phyloP scores from a whole-genome alignment of 2,329 filamentous ascomycete genomes.

The Xylaria sp. region DNA sequence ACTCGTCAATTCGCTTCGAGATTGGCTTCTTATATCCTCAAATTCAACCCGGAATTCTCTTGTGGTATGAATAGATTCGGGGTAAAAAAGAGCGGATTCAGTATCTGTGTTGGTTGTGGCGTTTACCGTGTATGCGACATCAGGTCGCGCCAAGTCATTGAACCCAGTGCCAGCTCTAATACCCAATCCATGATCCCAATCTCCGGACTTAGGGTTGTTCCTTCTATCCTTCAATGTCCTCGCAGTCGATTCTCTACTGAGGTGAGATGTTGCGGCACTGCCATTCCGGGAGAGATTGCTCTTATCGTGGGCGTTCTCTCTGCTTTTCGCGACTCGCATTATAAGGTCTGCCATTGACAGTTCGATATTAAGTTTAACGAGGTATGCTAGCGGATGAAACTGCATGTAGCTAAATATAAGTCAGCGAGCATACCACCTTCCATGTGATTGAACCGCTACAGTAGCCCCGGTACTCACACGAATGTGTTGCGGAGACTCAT shows the following conservation, averaged over 20 bases:
- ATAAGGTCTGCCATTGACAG: conserved; percentile 60
- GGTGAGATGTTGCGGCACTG: background rate
- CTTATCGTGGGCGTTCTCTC: background rate
- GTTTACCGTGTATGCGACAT: conserved; percentile 3
- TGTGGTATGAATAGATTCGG: background rate
- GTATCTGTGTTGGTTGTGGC: background rate
- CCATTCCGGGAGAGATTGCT: background rate
- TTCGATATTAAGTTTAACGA: conserved; percentile 61
- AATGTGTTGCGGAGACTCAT: conserved; percentile 52
- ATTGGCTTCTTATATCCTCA: too few relatives aligned
- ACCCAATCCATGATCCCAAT: background rate
- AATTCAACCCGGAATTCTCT: conserved; percentile 9
- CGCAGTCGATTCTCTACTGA: background rate
- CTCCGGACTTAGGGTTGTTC: background rate
- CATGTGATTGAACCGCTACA: background rate
- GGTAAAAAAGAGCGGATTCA: background rate
- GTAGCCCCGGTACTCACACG: conserved; percentile 37
- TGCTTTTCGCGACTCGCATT: conserved; percentile 41
- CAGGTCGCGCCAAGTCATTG: background rate
- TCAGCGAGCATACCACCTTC: background rate
- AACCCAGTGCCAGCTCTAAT: background rate
- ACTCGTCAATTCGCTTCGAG: too few relatives aligned
- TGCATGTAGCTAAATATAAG: conserved; percentile 47
- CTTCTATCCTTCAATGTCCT: background rate
- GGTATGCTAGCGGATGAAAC: conserved; percentile 58